phyloP scores from a whole-genome alignment of 2,329 filamentous ascomycete genomes.

The Colletotrichum chrysophilum region DNA sequence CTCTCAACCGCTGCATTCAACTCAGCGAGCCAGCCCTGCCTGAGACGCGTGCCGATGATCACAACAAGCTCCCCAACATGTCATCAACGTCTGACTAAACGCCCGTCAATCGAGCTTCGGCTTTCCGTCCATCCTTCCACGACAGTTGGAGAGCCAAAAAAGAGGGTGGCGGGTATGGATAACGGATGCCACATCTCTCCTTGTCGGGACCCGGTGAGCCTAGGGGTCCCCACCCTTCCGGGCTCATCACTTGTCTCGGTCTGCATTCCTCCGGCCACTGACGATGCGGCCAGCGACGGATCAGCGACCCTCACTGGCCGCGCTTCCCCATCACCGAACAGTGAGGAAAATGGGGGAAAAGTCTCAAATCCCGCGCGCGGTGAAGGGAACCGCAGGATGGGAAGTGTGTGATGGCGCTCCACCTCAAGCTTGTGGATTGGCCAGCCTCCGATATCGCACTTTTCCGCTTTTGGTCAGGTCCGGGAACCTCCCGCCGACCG shows the following conservation, averaged over 20 bases:
- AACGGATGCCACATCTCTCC: constrained; percentile 12
- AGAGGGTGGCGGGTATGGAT: constrained; percentile 13
- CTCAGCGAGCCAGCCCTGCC: not conserved
- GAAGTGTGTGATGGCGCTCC: not conserved
- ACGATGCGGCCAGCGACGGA: not conserved
- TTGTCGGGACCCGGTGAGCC: constrained; percentile 17
- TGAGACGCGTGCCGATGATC: not conserved
- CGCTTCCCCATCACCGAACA: not conserved
- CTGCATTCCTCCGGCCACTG: constrained; percentile 18
- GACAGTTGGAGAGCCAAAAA: not conserved
- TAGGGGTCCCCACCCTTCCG: constrained; percentile 2
- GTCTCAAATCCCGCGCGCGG: constrained; percentile 2
- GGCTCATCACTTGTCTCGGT: constrained; percentile 12
- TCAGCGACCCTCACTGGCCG: not conserved
- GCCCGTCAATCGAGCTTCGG: not conserved
- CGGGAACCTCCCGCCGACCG: constrained; percentile 1
- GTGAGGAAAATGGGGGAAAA: not conserved
- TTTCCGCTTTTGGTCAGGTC: constrained; percentile 13
- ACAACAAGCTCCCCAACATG: not conserved
- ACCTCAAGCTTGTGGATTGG: constrained; percentile 3
- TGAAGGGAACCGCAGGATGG: constrained; percentile 3
- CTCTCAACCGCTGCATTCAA: not conserved
- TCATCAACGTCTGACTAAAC: not conserved
- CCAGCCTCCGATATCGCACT: constrained; percentile 4
- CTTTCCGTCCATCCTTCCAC: constrained; percentile 4